Conservation (phyloP, 2,329 filamentous ascomycete species). For the Ceratocystis huliohia region DNA sequence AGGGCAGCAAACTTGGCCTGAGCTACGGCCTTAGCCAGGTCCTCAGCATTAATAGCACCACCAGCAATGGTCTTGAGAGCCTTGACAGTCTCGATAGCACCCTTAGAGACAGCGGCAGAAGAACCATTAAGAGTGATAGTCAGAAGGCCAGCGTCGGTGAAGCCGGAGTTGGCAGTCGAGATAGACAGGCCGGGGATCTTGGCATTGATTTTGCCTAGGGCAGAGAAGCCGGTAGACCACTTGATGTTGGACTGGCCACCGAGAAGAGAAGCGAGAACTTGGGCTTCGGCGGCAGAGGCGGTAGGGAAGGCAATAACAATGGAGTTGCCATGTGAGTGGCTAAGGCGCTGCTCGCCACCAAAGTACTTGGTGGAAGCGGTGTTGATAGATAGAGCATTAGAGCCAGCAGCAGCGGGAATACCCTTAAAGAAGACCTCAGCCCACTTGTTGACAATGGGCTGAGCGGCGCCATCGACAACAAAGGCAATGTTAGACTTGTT, state of each 20-base stretch:
- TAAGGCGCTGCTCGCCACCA: conserved; percentile 85
- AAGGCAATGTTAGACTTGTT: conserved; percentile 83
- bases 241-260: conserved; percentile 87
- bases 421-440: conserved; percentile 81
- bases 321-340: conserved; percentile 64
- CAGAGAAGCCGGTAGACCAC: conserved; percentile 86
- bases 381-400: conserved; percentile 34
- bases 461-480: conserved; percentile 74
- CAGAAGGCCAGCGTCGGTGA: conserved; percentile 89
- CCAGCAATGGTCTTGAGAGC: conserved; percentile 68
- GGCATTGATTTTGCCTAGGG: conserved; percentile 68
- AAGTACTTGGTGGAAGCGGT: conserved; percentile 68
- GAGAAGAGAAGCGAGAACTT: conserved; percentile 76
- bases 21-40: conserved; percentile 81
- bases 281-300: conserved; percentile 77
- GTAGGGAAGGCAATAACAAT: conserved; percentile 77
- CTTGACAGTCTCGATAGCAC: conserved; percentile 65
- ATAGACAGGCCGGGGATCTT: conserved; percentile 53
- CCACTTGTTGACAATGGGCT: conserved; percentile 73
- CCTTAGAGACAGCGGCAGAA: conserved; percentile 58
- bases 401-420: conserved; percentile 43
- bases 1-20: conserved; percentile 88
- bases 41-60: conserved; percentile 66
- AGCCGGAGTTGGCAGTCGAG: conserved; percentile 64
- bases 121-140: conserved; percentile 68